Percentiles rank a stretch among this genome's conserved stretches.
These are phyloP conservation scores for Ogataea siamensis DNA, from an alignment of 805 yeast species.

Conservation along the genomic window DNA sequence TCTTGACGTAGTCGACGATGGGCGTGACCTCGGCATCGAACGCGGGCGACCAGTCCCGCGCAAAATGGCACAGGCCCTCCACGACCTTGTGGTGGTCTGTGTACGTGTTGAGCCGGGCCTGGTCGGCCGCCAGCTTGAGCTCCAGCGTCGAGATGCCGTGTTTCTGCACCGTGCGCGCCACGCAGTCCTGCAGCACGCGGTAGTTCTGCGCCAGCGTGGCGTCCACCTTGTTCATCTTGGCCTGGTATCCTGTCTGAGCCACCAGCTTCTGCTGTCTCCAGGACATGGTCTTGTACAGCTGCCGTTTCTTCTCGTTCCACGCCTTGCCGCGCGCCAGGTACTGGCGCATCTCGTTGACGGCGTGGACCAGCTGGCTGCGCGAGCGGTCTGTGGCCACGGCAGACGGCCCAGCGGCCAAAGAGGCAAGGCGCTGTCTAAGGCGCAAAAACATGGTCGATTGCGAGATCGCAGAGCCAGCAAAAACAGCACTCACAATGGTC, in stretches of 20 bases:
- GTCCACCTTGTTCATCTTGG: slow-evolving; percentile 52
- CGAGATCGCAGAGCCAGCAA: slow-evolving; percentile 32
- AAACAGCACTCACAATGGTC: slow-evolving; percentile 24
- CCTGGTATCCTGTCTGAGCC: slow-evolving; percentile 49
- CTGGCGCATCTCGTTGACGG: slow-evolving; percentile 46
- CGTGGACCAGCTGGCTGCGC: slow-evolving; percentile 33
- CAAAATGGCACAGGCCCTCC: slow-evolving; percentile 71
- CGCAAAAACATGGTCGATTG: slow-evolving; percentile 26
- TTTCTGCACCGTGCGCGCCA: slow-evolving; percentile 35
- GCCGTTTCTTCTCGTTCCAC: slow-evolving; percentile 46
- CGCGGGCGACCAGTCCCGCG: slow-evolving; percentile 68
- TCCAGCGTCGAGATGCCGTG: slow-evolving; percentile 45
- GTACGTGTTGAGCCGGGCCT: slow-evolving; percentile 13
- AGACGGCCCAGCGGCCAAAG: slow-evolving; percentile 7
- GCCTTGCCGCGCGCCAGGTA: slow-evolving; percentile 40
- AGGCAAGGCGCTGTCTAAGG: slow-evolving; percentile 13
- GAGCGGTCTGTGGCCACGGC: slow-evolving; percentile 12
- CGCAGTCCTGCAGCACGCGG: slow-evolving; percentile 44
- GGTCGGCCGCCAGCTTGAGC: slow-evolving; percentile 34
- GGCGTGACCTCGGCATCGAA: slow-evolving; percentile 53
- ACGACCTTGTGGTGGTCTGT: slow-evolving; percentile 47
- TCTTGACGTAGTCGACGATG: slow-evolving; percentile 48
- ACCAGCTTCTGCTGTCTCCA: slow-evolving; percentile 58
- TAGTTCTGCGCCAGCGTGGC: slow-evolving; percentile 47
- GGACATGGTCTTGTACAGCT: slow-evolving; percentile 45